Conservation (phyloP, 768 basidiomycete genomes). For the Pisolithus microcarpus region DNA sequence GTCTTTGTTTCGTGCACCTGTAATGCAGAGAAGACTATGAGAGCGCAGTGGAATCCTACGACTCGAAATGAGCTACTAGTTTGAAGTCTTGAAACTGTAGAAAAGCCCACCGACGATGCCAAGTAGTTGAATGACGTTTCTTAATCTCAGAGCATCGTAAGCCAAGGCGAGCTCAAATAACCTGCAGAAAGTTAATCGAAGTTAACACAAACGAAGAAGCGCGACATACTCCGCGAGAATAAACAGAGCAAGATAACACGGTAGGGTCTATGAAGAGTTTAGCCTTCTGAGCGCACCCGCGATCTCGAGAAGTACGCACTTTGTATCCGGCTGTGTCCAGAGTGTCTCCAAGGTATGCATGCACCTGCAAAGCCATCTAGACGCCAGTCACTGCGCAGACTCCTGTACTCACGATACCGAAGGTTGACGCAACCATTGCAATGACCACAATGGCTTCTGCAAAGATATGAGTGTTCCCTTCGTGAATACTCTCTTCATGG, state of each 20-base stretch:
- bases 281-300: constrained; percentile 2
- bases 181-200: constrained; percentile 31
- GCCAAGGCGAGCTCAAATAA: constrained; percentile 76
- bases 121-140: constrained; percentile 73
- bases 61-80: constrained; percentile 2
- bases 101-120: constrained; percentile 58
- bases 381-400: not conserved
- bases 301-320: constrained; percentile 24
- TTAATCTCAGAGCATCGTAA: constrained; percentile 70
- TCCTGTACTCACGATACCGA: constrained; percentile 45
- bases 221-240: constrained; percentile 66
- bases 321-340: constrained; percentile 39
- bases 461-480: constrained; percentile 3
- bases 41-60: constrained; percentile 62
- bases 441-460: constrained; percentile 72
- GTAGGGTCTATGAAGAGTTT: constrained; percentile 49
- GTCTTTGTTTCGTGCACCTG: constrained; percentile 70
- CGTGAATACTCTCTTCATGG: not conserved
- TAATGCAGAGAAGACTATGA: constrained; percentile 66
- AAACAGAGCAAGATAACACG: constrained; percentile 81
- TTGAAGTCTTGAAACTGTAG: not conserved
- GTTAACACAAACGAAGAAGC: not conserved
- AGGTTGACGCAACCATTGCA: constrained; percentile 66
- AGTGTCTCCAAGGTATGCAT: constrained; percentile 21
- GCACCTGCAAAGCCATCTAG: constrained; percentile 37